Evolutionary conservation across 1,284 basidiomycete species (phyloP).

Genomic region (Ceratobasidium sp.): DNA sequence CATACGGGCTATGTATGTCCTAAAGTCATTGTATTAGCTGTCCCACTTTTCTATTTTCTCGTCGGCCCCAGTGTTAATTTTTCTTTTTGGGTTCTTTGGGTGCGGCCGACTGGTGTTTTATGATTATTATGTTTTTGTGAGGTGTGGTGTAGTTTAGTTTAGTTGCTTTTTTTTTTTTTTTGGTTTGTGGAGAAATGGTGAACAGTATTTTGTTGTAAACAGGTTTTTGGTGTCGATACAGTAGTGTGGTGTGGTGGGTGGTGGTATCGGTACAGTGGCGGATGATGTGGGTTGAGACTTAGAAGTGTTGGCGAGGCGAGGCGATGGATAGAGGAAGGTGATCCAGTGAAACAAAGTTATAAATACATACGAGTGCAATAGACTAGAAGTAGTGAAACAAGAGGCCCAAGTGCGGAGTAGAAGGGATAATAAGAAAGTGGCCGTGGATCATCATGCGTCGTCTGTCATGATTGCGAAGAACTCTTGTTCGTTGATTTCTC

Average conservation of each 20-base stretch:
- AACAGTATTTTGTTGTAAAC: constrained; percentile 32
- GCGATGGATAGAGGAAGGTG: not conserved
- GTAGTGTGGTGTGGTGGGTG: not conserved
- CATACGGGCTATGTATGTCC: not conserved
- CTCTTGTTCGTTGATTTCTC: constrained; percentile 95
- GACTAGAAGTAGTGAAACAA: constrained; percentile 26
- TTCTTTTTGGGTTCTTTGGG: constrained; percentile 14
- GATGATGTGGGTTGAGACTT: constrained; percentile 14
- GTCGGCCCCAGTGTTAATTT: constrained; percentile 9
- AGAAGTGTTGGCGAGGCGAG: constrained; percentile 17
- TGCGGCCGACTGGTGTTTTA: constrained; percentile 36
- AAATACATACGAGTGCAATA: constrained; percentile 42
- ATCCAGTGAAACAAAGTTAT: constrained; percentile 23
- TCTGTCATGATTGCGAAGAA: constrained; percentile 98
- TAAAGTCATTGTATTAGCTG: constrained; percentile 11
- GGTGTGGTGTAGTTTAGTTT: constrained; percentile 27
- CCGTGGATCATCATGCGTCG: constrained; percentile 79
- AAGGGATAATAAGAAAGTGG: not conserved
- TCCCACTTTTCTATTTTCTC: constrained; percentile 9
- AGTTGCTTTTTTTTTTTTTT: too few species aligned
- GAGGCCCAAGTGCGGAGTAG: not conserved
- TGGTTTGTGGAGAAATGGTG: not conserved
- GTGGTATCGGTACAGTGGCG: constrained; percentile 26
- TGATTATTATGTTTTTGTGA: constrained; percentile 39
- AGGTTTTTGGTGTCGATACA: not conserved